Base-by-base conservation (phyloP, 2,329 filamentous ascomycete genomes). In the Graphilbum fragrans region DNA sequence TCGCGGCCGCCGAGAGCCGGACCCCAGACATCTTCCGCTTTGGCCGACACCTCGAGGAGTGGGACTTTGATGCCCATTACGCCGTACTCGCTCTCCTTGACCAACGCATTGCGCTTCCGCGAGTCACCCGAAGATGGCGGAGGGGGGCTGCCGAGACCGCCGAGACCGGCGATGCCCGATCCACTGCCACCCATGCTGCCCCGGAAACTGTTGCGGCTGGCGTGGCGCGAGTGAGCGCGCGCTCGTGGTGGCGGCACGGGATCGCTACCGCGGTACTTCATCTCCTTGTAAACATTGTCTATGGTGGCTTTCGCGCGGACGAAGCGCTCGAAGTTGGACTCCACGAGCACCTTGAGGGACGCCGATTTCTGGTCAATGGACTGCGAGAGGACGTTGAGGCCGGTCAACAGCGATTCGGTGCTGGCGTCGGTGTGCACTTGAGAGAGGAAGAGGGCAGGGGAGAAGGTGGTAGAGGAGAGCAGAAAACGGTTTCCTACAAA, bases 361-460 rank as follows among this genome's bases (percentile, higher is more conserved):
- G 90, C 92, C 0, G 90, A 95, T 61, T 98, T 98, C 62, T 96
- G 86, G 54, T 96, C 92, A 54, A 98, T 98, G 1, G 90, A 95
- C 47, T 77, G 76, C 17, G 87, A 92, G 18, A 98, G 74, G 45
- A 83, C 80, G 50, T 94, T 83, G 18, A 98, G 74, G 3, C 92
- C 93, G 38, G 76, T 70, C 12, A 94, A 69, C 1, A 98, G 69
- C 36, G 80, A 77, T 51, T 86, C 75, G 1, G 88, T 94, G 42
- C 90, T 87, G 41, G 84, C 90, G 37, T 79, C 75, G 45, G 84
- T 80, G 59, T 98, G 93, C 49, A 93, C 82, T 58, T 95, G 86
- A 0, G 90, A 92, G 12, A 98, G 72, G 59, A 95, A 98, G 8
- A 94, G 67, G 3, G 85, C 78, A 2, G 92, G 92, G 1, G 87